phyloP scores from a whole-genome alignment of 2,329 filamentous ascomycete species.

The Pseudogymnoascus sp. region DNA sequence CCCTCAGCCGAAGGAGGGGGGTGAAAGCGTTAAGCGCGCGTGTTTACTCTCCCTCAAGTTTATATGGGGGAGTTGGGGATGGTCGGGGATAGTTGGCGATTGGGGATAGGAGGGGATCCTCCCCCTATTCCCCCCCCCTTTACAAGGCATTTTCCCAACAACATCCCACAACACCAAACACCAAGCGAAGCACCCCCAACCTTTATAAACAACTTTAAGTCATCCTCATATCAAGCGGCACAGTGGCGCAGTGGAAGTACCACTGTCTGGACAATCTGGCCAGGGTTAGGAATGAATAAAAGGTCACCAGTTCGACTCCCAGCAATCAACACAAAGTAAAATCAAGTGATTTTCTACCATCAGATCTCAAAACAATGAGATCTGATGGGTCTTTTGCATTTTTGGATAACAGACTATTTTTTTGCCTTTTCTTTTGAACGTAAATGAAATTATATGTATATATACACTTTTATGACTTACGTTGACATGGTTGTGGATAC shows the following conservation, averaged over 20 bases:
- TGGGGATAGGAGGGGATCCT: background rate
- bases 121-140: background rate
- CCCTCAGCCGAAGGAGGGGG: background rate
- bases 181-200: background rate
- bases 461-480: background rate
- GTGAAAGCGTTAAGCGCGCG: background rate
- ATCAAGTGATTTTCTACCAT: constrained; percentile 6
- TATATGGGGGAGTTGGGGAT: background rate
- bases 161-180: background rate
- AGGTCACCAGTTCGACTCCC: background rate
- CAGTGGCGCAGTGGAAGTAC: constrained; percentile 1
- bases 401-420: background rate
- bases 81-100: background rate
- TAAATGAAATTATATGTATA: background rate
- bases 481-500: background rate
- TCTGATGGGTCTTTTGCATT: constrained; percentile 1
- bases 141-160: background rate
- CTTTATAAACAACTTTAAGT: background rate
- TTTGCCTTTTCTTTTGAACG: background rate
- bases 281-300: background rate
- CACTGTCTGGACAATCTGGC: constrained; percentile 3
- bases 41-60: background rate
- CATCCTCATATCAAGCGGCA: background rate
- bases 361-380: background rate
- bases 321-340: background rate